Conservation (phyloP, 2,329 filamentous ascomycete species). For the Trichoderma arundinaceum region DNA sequence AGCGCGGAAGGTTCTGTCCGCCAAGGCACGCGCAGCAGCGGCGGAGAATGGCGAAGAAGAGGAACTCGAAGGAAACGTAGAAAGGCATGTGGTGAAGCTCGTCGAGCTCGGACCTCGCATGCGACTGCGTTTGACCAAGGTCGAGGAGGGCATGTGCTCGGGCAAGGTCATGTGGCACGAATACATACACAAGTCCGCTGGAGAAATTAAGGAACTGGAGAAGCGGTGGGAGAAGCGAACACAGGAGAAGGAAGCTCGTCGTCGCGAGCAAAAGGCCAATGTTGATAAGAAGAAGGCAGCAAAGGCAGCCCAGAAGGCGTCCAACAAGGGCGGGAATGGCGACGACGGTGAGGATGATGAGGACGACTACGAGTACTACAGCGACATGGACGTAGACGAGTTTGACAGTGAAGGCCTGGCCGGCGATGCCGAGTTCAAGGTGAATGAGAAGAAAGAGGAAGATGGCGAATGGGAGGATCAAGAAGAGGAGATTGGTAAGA, state of each 20-base stretch:
- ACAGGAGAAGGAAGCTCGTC: constrained; percentile 81
- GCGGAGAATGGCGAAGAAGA: constrained; percentile 50
- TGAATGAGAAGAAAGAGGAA: constrained; percentile 58
- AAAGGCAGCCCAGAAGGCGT: constrained; percentile 50
- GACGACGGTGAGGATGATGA: constrained; percentile 49
- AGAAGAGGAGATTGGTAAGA: constrained; percentile 30
- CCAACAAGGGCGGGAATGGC: constrained; percentile 44
- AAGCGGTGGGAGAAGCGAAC: constrained; percentile 79
- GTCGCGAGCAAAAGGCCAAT: constrained; percentile 85
- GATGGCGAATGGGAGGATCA: constrained; percentile 46
- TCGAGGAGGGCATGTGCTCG: constrained; percentile 89
- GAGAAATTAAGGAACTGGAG: constrained; percentile 79
- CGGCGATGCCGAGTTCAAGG: constrained; percentile 56
- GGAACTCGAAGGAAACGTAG: constrained; percentile 63
- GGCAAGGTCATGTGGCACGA: constrained; percentile 98
- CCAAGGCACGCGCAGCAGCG: constrained; percentile 53
- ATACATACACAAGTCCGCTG: constrained; percentile 82
- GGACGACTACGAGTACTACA: constrained; percentile 53
- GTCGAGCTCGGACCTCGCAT: constrained; percentile 91
- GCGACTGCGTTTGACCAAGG: constrained; percentile 88
- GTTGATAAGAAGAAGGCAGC: constrained; percentile 78
- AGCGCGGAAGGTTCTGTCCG: constrained; percentile 65
- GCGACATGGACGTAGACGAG: constrained; percentile 53
- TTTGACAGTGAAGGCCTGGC: constrained; percentile 59
- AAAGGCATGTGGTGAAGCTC: constrained; percentile 87